These are phyloP conservation scores for Pleurotus eryngii DNA, from an alignment of 768 basidiomycete genomes.

Conservation along the genomic window DNA sequence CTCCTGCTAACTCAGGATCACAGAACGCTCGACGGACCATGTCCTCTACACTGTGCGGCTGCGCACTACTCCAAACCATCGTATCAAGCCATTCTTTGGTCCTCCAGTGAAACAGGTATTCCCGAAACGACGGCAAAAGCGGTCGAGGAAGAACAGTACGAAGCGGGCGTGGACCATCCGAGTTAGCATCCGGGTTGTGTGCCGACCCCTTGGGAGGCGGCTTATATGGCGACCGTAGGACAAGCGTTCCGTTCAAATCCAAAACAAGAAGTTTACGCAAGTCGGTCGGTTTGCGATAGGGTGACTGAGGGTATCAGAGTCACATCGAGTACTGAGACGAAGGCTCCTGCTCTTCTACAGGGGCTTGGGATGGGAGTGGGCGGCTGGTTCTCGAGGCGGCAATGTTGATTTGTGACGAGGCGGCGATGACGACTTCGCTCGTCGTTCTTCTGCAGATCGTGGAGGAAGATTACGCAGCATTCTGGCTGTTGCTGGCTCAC, in stretches of 20 bases:
- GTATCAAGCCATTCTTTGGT: conserved; percentile 73
- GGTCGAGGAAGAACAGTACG: conserved; percentile 56
- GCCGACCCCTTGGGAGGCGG: conserved; percentile 10
- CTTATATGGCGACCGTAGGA: conserved; percentile 50
- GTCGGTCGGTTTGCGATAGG: conserved; percentile 19
- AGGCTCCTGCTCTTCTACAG: too few relatives aligned
- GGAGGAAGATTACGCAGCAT: too few relatives aligned
- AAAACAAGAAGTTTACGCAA: conserved; percentile 67
- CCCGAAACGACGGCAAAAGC: conserved; percentile 57
- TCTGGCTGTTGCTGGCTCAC: too few relatives aligned
- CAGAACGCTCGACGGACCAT: conserved; percentile 71
- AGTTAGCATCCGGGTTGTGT: conserved; percentile 16
- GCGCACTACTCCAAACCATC: conserved; percentile 89
- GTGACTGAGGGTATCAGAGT: conserved; percentile 25
- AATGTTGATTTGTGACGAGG: too few relatives aligned
- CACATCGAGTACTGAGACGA: background rate
- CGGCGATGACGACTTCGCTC: too few relatives aligned
- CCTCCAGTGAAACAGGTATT: conserved; percentile 58
- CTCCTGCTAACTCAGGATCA: conserved; percentile 24
- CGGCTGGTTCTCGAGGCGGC: too few relatives aligned
- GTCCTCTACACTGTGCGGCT: conserved; percentile 71
- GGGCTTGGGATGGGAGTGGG: too few relatives aligned
- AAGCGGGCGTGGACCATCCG: conserved; percentile 22
- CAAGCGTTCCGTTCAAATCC: conserved; percentile 74
- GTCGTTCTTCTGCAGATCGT: too few relatives aligned